Conservation (phyloP, 345 rosid genomes). For the Clausena lansium region DNA sequence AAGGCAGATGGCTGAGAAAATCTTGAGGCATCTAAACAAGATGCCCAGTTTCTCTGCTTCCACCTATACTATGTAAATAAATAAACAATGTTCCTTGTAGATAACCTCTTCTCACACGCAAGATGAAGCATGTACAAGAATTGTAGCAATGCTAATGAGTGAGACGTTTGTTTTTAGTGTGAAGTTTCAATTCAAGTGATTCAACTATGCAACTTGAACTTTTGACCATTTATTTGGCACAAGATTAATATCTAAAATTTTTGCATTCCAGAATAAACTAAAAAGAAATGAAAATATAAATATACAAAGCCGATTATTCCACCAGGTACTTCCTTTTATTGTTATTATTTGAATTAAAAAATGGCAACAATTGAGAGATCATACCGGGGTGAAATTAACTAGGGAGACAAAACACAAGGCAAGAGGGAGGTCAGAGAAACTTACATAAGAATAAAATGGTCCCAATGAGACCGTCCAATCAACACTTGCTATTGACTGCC, state of each 20-base stretch:
- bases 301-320: too few species aligned
- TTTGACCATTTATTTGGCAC: too few species aligned
- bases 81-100: not conserved
- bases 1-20: slow-evolving; percentile 81
- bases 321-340: too few species aligned
- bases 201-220: too few species aligned
- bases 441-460: too few species aligned
- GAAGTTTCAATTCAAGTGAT: too few species aligned
- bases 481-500: too few species aligned
- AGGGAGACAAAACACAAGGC: not conserved
- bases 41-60: slow-evolving; percentile 53
- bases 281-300: too few species aligned
- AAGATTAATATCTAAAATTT: too few species aligned
- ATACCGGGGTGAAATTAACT: not conserved
- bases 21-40: slow-evolving; percentile 70
- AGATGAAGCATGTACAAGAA: not conserved
- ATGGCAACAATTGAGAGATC: not conserved
- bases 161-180: too few species aligned
- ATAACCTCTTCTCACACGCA: not conserved
- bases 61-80: slow-evolving; percentile 31
- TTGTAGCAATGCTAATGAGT: slow-evolving; percentile 4
- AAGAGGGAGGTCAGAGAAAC: not conserved
- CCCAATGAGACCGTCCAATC: too few species aligned
- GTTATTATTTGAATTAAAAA: not conserved
- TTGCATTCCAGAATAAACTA: too few species aligned